Percentiles rank a stretch among this genome's conserved stretches.
Conservation (phyloP, 305 asterid species). For the Caryopteris hybrid region DNA sequence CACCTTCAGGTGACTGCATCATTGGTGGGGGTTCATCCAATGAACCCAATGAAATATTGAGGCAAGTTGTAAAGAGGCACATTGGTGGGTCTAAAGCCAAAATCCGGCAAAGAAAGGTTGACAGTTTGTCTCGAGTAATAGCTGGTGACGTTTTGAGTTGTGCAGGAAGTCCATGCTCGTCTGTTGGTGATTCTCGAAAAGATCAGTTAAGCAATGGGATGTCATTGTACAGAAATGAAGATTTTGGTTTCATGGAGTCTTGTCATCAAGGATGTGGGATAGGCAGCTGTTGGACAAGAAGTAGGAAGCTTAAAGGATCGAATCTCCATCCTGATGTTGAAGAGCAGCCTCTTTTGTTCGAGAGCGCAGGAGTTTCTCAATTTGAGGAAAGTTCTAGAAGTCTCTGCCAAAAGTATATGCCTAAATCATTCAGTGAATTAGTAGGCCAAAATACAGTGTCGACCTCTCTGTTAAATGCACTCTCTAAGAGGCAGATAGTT, state of each 20-base stretch:
- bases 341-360: conserved; percentile 51
- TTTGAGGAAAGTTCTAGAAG: conserved; percentile 49
- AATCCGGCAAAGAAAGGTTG: conserved; percentile 26
- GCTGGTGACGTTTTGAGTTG: conserved; percentile 37
- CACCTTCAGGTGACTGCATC: conserved; percentile 28
- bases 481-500: conserved; percentile 40
- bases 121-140: conserved; percentile 28
- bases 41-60: conserved; percentile 38
- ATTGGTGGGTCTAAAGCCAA: conserved; percentile 20
- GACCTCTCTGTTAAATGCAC: conserved; percentile 45
- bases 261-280: conserved; percentile 70
- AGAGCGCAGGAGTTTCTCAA: conserved; percentile 24
- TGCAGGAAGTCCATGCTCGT: conserved; percentile 43
- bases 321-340: conserved; percentile 39
- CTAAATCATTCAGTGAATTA: conserved; percentile 64
- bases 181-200: conserved; percentile 27
- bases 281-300: conserved; percentile 68
- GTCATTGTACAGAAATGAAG: conserved; percentile 38
- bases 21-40: conserved; percentile 52
- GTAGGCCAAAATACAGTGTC: conserved; percentile 60
- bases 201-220: conserved; percentile 25
- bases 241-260: conserved; percentile 44
- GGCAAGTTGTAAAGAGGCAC: conserved; percentile 22
- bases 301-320: conserved; percentile 41
- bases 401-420: conserved; percentile 59